Evolutionary conservation across 306 rosid species (phyloP).

Genomic region (Trichosanthes truncata): DNA sequence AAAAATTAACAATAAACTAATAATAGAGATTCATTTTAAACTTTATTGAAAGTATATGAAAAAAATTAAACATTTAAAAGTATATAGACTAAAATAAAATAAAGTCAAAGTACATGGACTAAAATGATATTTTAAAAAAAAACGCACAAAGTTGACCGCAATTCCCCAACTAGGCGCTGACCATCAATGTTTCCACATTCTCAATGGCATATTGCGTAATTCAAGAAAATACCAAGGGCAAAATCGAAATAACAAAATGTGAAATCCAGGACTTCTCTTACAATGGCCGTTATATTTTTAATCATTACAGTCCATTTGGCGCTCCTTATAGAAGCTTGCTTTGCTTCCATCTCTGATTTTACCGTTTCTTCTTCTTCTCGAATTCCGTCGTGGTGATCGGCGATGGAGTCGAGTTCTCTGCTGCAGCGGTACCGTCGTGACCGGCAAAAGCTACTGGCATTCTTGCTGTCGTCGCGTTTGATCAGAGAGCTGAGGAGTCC

Average conservation of each 20-base stretch:
- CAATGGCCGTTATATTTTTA: background rate
- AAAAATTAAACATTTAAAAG: too few relatives aligned
- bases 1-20: too few relatives aligned
- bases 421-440: constrained; percentile 35
- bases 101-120: too few relatives aligned
- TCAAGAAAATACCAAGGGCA: background rate
- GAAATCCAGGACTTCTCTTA: background rate
- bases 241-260: background rate
- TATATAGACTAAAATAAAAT: too few relatives aligned
- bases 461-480: constrained; percentile 31
- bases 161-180: background rate
- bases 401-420: constrained; percentile 15
- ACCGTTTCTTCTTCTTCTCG: background rate
- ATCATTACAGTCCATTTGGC: background rate
- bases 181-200: background rate
- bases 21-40: too few relatives aligned
- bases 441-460: constrained; percentile 39
- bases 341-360: background rate
- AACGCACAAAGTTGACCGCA: background rate
- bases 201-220: background rate
- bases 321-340: background rate
- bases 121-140: too few relatives aligned
- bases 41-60: too few relatives aligned
- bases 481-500: constrained; percentile 28
- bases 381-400: background rate